Percentiles rank a stretch among this genome's conserved stretches.
Conservation (phyloP, 1,284 basidiomycete genomes). For the Sphaerobolus stellatus region DNA sequence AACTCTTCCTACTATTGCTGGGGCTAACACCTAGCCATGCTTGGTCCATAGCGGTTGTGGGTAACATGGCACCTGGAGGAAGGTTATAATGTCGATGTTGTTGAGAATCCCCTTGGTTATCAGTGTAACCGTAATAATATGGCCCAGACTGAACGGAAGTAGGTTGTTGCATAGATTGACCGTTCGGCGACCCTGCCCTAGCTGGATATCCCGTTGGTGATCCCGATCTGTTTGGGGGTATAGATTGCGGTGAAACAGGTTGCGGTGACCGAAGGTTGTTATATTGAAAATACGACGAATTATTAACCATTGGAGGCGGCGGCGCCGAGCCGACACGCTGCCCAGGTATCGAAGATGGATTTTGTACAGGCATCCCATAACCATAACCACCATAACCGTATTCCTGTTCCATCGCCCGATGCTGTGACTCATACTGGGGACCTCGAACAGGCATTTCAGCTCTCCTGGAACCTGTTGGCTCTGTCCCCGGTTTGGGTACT, state of each 20-base stretch:
- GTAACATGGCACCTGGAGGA: conserved; percentile 48
- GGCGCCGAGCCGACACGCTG: conserved; percentile 19
- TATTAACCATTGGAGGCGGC: conserved; percentile 17
- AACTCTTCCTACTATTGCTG: background rate
- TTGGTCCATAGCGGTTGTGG: conserved; percentile 33
- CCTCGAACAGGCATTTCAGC: conserved; percentile 86
- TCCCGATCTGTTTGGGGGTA: background rate
- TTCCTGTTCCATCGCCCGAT: conserved; percentile 88
- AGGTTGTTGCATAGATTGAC: background rate
- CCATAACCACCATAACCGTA: conserved; percentile 41
- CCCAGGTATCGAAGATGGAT: conserved; percentile 21
- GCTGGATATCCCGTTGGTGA: background rate
- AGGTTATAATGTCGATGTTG: background rate
- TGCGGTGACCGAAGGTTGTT: no score
- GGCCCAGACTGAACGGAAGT: conserved; percentile 1
- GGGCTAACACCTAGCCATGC: conserved; percentile 27
- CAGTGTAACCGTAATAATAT: conserved; percentile 4
- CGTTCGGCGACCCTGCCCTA: background rate
- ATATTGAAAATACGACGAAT: conserved; percentile 18
- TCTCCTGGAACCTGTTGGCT: conserved; percentile 53
- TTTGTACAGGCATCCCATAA: conserved; percentile 28
- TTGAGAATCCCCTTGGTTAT: background rate
- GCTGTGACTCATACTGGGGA: conserved; percentile 91
- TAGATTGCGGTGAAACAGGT: background rate
- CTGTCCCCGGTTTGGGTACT: conserved; percentile 57